phyloP scores from a whole-genome alignment of 495 filamentous ascomycete species.

The Glutinoglossum americanum region DNA sequence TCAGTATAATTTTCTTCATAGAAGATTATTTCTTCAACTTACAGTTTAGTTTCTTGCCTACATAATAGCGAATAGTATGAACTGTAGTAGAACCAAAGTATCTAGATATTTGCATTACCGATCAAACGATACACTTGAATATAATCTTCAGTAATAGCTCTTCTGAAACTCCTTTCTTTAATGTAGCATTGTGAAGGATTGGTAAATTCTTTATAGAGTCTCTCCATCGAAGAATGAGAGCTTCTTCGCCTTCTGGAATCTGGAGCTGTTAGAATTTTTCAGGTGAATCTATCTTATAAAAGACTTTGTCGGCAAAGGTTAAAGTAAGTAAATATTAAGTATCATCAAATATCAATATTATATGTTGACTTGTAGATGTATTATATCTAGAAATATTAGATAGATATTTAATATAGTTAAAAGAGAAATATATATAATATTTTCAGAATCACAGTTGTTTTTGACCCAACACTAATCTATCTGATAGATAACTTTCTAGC shows the following conservation, averaged over 20 bases:
- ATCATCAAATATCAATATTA: conserved; percentile 3
- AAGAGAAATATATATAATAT: neutral
- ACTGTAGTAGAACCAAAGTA: conserved; percentile 1
- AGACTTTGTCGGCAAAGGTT: conserved; percentile 3
- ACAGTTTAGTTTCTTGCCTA: conserved; percentile 1
- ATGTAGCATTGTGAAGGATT: conserved; percentile 3
- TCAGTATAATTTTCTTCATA: too few relatives aligned
- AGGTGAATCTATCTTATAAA: neutral
- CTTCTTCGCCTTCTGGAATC: conserved; percentile 2
- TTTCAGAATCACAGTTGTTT: neutral
- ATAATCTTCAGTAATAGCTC: neutral
- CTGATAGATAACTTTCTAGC: neutral
- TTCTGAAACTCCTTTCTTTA: neutral
- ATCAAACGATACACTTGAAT: neutral
- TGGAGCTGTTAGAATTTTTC: conserved; percentile 1
- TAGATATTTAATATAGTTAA: neutral
- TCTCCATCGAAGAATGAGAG: conserved; percentile 6
- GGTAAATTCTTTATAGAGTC: neutral
- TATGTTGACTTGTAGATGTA: conserved; percentile 1
- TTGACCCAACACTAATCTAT: neutral
- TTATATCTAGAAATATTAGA: neutral
- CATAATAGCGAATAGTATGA: neutral
- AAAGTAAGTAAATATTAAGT: conserved; percentile 2
- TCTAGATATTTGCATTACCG: conserved; percentile 1
- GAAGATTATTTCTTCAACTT: neutral